These are phyloP conservation scores for Flaveria ramosissima DNA, from an alignment of 129 eudicot species.

Conservation along the genomic window DNA sequence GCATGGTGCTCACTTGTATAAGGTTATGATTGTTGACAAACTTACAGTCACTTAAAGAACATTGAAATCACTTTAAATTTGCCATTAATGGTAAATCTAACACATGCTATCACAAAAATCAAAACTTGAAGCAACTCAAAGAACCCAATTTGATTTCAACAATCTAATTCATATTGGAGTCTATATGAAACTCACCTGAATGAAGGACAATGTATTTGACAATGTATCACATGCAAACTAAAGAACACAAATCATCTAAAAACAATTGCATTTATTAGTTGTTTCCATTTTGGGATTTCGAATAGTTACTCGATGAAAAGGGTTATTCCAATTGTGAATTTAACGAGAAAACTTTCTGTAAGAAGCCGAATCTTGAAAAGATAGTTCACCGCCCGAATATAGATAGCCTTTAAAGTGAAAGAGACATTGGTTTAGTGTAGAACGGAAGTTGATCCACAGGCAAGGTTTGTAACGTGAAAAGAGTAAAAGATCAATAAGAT, in stretches of 20 bases:
- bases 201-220: slow-evolving; percentile 29
- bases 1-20: slow-evolving; percentile 27
- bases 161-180: slow-evolving; percentile 30
- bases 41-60: slow-evolving; percentile 21
- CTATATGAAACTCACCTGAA: slow-evolving; percentile 25
- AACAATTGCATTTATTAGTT: slow-evolving; percentile 31
- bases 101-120: slow-evolving; percentile 27
- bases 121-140: slow-evolving; percentile 28
- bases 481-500: slow-evolving; percentile 14
- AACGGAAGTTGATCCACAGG: slow-evolving; percentile 23
- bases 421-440: slow-evolving; percentile 38
- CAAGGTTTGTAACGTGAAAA: slow-evolving; percentile 15
- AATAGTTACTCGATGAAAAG: slow-evolving; percentile 26
- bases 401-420: slow-evolving; percentile 31
- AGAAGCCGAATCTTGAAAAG: slow-evolving; percentile 32
- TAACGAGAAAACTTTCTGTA: slow-evolving; percentile 32
- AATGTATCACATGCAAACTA: slow-evolving; percentile 25
- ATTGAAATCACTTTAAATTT: slow-evolving; percentile 31
- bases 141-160: slow-evolving; percentile 11
- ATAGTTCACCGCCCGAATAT: slow-evolving; percentile 29
- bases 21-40: slow-evolving; percentile 18
- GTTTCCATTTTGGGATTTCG: slow-evolving; percentile 22
- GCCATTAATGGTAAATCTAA: slow-evolving; percentile 26
- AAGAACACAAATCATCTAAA: slow-evolving; percentile 26
- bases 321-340: slow-evolving; percentile 33